Base-by-base conservation (phyloP, 768 basidiomycete genomes). In the Boletus rufocinnamomeus region DNA sequence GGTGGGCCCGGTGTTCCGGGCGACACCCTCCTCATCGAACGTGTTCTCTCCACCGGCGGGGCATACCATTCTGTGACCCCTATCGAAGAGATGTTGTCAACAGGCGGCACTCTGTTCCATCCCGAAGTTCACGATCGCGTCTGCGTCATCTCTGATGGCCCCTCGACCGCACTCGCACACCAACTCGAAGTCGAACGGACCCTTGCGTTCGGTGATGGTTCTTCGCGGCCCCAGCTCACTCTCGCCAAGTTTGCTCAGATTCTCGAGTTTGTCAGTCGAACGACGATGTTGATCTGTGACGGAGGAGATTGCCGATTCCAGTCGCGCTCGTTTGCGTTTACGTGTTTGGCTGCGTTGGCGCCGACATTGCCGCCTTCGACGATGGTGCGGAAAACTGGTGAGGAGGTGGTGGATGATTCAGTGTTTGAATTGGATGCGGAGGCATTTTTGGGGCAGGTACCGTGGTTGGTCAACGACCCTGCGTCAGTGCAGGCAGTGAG, bases 311-410 rank as follows among this genome's bases (percentile, higher is more conserved):
- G 58, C 21, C 43, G 27, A 23, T 67, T 48, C n/a, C 54, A 64
- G 37, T 64, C 62, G 8, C 56, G 46, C 14, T 56, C 58, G 27
- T 67, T 66, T 21, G 50, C 50, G 7, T 66, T 64, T 6, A 60
- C 41, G 2, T 60, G 51, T 9, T 13, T 66, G 47, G 41, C 23
- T 6, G 58, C 65, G 2, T 45, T 60, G 47, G 23, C 59, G 3
- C 53, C 57, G 2, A 40, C 5, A 0, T 16, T 67, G 4, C 65
- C 59, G 11, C 58, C 54, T 32, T 21, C 38, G 16, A 60, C 19
- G 17, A 5, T 35, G 23, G 38, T 14, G 16, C 38, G 50, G 2
- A 19, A 49, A 8, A 2, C 4, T 7, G 28, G 16, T 1, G 17
- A 48, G 2, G 30, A n/a, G 7, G 3, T n/a, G 19, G 11, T 62